Evolutionary conservation across 1,139 yeast genomes (phyloP), one percentile per base, ranked within the genome.

Genomic region (Waltiozyma sp.): DNA sequence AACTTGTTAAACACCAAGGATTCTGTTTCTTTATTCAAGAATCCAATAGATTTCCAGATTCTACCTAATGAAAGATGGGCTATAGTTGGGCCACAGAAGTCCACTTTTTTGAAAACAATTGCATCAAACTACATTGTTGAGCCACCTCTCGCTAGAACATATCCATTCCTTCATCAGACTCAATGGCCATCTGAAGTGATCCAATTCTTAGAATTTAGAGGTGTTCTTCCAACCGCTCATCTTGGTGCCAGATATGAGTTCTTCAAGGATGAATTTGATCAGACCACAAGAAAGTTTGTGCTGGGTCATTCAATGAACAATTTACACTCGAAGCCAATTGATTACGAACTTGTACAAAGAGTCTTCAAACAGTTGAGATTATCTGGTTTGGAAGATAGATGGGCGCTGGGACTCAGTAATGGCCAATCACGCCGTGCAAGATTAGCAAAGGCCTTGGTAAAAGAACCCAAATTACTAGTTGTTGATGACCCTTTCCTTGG

Each of bases 401-500:
- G 95, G 88, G 76, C 86, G 39, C 86, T 86, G 59, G 85, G 93
- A 0, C 67, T 91, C 41, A 84, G 95, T 60, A 91, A 91, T 59
- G 98, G 98, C 0, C 98, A 91, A 61, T 78, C 85, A 60, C 71
- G 98, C 52, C 68, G 98, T 41, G 95, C 96, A 0, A 69, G 96
- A 47, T 66, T 91, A 28, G 97, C 96, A 0, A 73, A 75, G 48
- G 76, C 89, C 0, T 57, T 91, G 42, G 70, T 87, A 42, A 66
- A 69, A 43, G 66, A 73, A 40, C 96, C 96, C 0, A 68, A 68
- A 37, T 53, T 88, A 23, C 64, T 88, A 45, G 60, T 89, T 11
- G 70, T 91, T 16, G 97, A 91, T 59, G 97, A 91, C 54, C 96
- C 96, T 9, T 88, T 87, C 56, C 64, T 91, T 39, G 98, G 98